Evolutionary conservation across 768 basidiomycete genomes (phyloP), one percentile per base, ranked within the genome.

Genomic region (Trametopsis cervina): DNA sequence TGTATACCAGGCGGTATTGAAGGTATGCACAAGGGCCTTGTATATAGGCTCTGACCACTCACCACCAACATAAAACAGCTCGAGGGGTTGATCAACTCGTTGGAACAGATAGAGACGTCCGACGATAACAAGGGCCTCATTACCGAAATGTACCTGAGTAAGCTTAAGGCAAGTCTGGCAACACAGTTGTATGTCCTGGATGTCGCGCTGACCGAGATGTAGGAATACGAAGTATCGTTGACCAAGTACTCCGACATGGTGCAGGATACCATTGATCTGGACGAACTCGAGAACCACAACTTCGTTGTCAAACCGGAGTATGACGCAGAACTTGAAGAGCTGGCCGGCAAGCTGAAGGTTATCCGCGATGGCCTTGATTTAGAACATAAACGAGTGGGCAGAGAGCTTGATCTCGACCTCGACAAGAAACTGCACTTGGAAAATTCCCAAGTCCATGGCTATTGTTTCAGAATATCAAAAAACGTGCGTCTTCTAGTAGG

Each of bases 361-460:
- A 74, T 81, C 0, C 80, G 89, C 24, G 90, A 93, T 59, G 80
- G 78, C 0, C 68, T 99, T 15, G 91, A 99, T 57, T 72, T 70
- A 11, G 92, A 96, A 60, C 94, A 97, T 63, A 65, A 70, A 5
- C 58, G 70, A 1, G 83, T 81, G 0, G 85, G 85, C 4, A 64
- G 71, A 5, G 87, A 89, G 33, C 72, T 97, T 4, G 77, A 74
- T 7, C 57, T 99, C 9, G 92, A 95, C 13, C 75, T 91, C 2
- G 89, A 96, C 64, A 95, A 95, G 70, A 98, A 97, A 68, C 66
- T 98, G 10, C 96, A 98, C 64, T 70, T 99, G 23, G 96, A 99
- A 68, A 93, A 94, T 57, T 89, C 85, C 45, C 75, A 77, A 47
- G 78, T 81, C 1, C 90, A 95, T 60, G 92, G 93, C 1, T 95